Evolutionary conservation across 163 green algal genomes (phyloP), one percentile per base, ranked within the genome.

Genomic region (Coccomyxa subellipsoidea): DNA sequence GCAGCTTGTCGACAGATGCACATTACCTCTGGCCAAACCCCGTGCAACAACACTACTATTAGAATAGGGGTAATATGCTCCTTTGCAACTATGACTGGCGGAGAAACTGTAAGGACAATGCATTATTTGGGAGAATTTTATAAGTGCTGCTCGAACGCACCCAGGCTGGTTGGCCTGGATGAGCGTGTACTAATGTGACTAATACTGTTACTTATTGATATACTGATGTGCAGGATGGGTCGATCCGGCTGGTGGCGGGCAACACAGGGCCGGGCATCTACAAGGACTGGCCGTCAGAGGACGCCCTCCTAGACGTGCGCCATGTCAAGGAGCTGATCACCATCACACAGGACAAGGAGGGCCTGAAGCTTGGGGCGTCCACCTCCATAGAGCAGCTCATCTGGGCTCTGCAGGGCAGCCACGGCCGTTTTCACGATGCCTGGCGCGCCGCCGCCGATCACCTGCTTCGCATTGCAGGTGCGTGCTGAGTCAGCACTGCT

Each of bases 391-490:
- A 86, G 31, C 69, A 77, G 31, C 69, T 92, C 38, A 83, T 83
- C 70, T 9, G 53, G 72, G 80, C 8, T 36, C 79, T 71, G 77
- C 69, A 85, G 54, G 80, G 31, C 2, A 76, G 7, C 0, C 9
- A 66, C 1, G 83, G 35, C 4, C 29, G 72, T 8, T 9, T 66
- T 23, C n/a, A 47, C 0, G 27, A 54, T 54, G 79, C 80, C 40
- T 85, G 39, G 76, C 25, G 2, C 54, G 34, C 69, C 0, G 84
- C 93, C 81, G 87, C 89, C 7, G 82, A 81, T 12, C 89, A 94
- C 83, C 34, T 96, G 70, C 35, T 82, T 70, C 89, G 90, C 36
- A 92, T 96, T 38, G 93, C 93, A 37, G 90, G 89, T 73, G 47
- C 34, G 72, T 40, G 47, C 47, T n/a, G n/a, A n/a, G n/a, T n/a